phyloP scores from a whole-genome alignment of 345 rosid species.

The Boechera divaricarpa region DNA sequence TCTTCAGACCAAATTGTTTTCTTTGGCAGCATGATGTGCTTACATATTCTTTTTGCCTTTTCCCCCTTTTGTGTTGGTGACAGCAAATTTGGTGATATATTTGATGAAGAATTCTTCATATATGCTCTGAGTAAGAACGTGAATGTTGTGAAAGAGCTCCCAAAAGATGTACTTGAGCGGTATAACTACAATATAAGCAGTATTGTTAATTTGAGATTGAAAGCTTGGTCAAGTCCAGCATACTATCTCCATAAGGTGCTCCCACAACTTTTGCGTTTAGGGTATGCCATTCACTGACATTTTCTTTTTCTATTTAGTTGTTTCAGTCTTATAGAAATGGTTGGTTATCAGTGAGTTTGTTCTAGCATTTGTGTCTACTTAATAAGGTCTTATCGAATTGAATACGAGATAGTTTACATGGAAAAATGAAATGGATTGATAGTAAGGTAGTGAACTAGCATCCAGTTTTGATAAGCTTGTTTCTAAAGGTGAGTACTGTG shows the following conservation, averaged over 20 bases:
- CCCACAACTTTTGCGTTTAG: constrained; percentile 71
- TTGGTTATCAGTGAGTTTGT: neutral
- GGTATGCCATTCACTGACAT: constrained; percentile 51
- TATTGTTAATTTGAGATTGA: constrained; percentile 88
- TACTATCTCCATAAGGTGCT: constrained; percentile 93
- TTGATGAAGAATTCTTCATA: constrained; percentile 93
- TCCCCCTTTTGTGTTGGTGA: constrained; percentile 25
- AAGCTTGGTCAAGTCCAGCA: constrained; percentile 88
- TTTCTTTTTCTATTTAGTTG: neutral
- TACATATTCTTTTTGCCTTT: neutral
- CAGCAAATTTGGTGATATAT: constrained; percentile 94
- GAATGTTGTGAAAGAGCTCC: constrained; percentile 76
- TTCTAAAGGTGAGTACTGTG: neutral
- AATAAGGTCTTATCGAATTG: constrained; percentile 3
- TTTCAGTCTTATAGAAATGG: neutral
- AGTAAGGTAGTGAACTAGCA: constrained; percentile 19
- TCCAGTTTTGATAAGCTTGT: constrained; percentile 13
- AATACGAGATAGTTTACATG: neutral
- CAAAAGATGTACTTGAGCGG: constrained; percentile 77
- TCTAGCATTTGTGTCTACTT: constrained; percentile 8
- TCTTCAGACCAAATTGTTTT: too few species aligned
- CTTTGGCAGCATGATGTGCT: constrained; percentile 16
- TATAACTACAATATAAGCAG: constrained; percentile 89
- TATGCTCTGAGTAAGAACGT: constrained; percentile 75
- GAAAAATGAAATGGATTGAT: constrained; percentile 8